These are phyloP conservation scores for Actinomucor elegans DNA, from an alignment of 371 early-diverging fungal species.

Conservation along the genomic window DNA sequence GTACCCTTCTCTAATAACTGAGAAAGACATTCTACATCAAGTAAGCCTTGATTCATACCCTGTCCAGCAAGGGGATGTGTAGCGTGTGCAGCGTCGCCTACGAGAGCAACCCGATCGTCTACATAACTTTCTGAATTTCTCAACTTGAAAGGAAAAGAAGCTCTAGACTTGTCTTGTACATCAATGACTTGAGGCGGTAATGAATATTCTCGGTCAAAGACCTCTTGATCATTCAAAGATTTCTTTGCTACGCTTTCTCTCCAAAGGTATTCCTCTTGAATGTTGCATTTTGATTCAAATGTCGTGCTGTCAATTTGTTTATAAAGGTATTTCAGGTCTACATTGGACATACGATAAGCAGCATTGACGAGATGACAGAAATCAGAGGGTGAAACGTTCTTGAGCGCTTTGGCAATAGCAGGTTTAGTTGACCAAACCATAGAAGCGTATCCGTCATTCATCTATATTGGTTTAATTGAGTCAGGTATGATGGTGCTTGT, in stretches of 20 bases:
- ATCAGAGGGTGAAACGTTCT: slow-evolving; percentile 55
- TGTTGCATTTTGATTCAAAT: slow-evolving; percentile 41
- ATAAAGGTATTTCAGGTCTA: slow-evolving; percentile 76
- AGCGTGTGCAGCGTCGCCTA: slow-evolving; percentile 97
- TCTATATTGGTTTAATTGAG: slow-evolving; percentile 27
- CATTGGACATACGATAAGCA: slow-evolving; percentile 71
- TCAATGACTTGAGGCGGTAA: slow-evolving; percentile 67
- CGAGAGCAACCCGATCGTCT: slow-evolving; percentile 79
- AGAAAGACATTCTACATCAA: slow-evolving; percentile 78
- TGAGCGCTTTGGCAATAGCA: slow-evolving; percentile 62
- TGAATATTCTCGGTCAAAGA: slow-evolving; percentile 22
- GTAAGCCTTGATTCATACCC: slow-evolving; percentile 91
- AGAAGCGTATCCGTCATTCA: slow-evolving; percentile 66
- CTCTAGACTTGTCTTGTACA: slow-evolving; percentile 69
- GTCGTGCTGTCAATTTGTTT: slow-evolving; percentile 49
- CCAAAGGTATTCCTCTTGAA: slow-evolving; percentile 69
- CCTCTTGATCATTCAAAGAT: slow-evolving; percentile 22
- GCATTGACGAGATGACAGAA: slow-evolving; percentile 80
- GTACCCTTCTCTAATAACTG: slow-evolving; percentile 64
- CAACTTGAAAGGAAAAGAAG: slow-evolving; percentile 85
- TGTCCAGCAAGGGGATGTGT: slow-evolving; percentile 97
- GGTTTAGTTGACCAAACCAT: slow-evolving; percentile 91
- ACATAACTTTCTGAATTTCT: slow-evolving; percentile 77
- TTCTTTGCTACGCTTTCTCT: slow-evolving; percentile 49
- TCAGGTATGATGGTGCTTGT: too few relatives aligned